These are phyloP conservation scores for sunflower (Helianthus annuus) DNA, from an alignment of 129 eudicot species.

Conservation along the genomic window HanXRQr2.0-SUNRISE NC_035433.2:72201793-72202292, in stretches of 20 bases:
- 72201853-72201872: slow-evolving; percentile 48
- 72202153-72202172: no score
- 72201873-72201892: slow-evolving; percentile 43
- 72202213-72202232: no score
- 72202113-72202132: no score
- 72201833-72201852: slow-evolving; percentile 28
- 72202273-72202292: no score
- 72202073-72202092: slow-evolving; percentile 48
- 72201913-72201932: slow-evolving; percentile 54
- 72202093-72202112: not conserved
- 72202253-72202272: no score
- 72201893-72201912: slow-evolving; percentile 43
- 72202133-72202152: no score
- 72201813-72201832: slow-evolving; percentile 6
- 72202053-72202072: slow-evolving; percentile 61
- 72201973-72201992: slow-evolving; percentile 57
- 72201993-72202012: slow-evolving; percentile 65
- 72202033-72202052: slow-evolving; percentile 71
- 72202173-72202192: no score
- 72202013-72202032: slow-evolving; percentile 84
- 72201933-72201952: slow-evolving; percentile 70
- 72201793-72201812: not conserved
- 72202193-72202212: no score
- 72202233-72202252: no score
- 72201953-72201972: slow-evolving; percentile 90